Evolutionary conservation across 202 grass and related monocot genomes (phyloP), one percentile per base, ranked within the genome.

Genomic region (Dendrocalamus latiflorus): DNA sequence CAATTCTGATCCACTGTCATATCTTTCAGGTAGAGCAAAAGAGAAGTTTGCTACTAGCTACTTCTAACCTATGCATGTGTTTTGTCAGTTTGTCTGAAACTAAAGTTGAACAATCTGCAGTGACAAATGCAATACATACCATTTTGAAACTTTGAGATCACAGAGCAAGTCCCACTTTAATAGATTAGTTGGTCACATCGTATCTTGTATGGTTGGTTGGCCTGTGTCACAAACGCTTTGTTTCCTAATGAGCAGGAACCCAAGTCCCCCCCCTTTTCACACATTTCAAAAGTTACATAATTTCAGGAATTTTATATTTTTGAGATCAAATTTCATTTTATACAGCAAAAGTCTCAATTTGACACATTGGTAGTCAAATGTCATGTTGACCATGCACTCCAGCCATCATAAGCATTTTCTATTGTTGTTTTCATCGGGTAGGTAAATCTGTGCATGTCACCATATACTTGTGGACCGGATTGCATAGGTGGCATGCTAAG

Each of bases 381-480:
- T 71, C 72, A 42, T 65, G 73, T 81, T 89, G 87, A 89, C 73
- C 72, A 63, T 68, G 83, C 68, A 38, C 42, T 67, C 79, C 83
- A 86, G 34, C 79, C 74, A 90, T 56, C 83, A 20, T 47, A 68
- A 26, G 65, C 6, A 36, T 82, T 85, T 74, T 16, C 9, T 54
- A 16, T 53, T n/a, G 0, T 49, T 71, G 4, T 56, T 82, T 83
- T 89, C 64, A 6, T 64, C 21, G 82, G 78, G 34, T 83, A 74
- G 88, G 88, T 86, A 73, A 85, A 82, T 86, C 58, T 78, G 73
- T 37, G 34, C 67, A 74, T 83, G 78, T 61, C 79, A 83, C 74
- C 42, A 53, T 22, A 28, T 16, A 61, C 60, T 45, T 68, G 39
- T 83, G 67, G 78, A 86, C 88, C 21, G 58, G 39, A 51, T 73